A percentile compares a stretch with the other conserved stretches of the same genome.
These are phyloP conservation scores for Emericellopsis atlantica DNA, from an alignment of 2,329 filamentous ascomycete genomes.

Conservation along the genomic window DNA sequence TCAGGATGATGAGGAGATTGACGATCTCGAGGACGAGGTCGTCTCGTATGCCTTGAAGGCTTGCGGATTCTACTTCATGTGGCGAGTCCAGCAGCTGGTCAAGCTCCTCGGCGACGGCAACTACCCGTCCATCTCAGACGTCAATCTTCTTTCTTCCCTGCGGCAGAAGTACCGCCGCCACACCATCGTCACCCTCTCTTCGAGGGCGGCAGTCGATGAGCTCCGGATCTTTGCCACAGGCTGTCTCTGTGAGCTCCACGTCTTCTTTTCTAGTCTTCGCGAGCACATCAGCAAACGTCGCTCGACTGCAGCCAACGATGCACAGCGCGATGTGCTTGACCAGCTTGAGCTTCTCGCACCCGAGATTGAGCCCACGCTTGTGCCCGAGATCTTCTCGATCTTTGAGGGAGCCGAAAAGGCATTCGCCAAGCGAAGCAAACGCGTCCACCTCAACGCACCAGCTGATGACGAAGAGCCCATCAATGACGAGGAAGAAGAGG, in stretches of 20 bases:
- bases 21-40: conserved; percentile 68
- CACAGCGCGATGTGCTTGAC: conserved; percentile 4
- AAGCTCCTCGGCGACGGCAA: conserved; percentile 41
- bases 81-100: conserved; percentile 60
- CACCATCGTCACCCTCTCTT: conserved; percentile 56
- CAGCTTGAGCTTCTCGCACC: conserved; percentile 41
- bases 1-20: conserved; percentile 51
- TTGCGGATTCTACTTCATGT: conserved; percentile 86
- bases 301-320: conserved; percentile 5
- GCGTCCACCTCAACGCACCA: conserved; percentile 43
- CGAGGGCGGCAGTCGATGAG: conserved; percentile 59
- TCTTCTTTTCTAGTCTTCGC: conserved; percentile 63
- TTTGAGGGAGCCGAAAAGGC: conserved; percentile 66
- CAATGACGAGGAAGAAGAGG: conserved; percentile 45
- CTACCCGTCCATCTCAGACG: conserved; percentile 40
- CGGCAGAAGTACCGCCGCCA: conserved; percentile 47
- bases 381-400: conserved; percentile 61
- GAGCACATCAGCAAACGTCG: conserved; percentile 31
- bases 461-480: conserved; percentile 63
- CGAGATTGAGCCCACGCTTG: conserved; percentile 49
- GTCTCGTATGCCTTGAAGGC: conserved; percentile 65
- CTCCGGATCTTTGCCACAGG: conserved; percentile 65
- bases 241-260: conserved; percentile 69
- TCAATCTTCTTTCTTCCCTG: conserved; percentile 46
- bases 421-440: conserved; percentile 58